Evolutionary conservation across 2,329 filamentous ascomycete genomes (phyloP).

Genomic region (Bertia moriformis): DNA sequence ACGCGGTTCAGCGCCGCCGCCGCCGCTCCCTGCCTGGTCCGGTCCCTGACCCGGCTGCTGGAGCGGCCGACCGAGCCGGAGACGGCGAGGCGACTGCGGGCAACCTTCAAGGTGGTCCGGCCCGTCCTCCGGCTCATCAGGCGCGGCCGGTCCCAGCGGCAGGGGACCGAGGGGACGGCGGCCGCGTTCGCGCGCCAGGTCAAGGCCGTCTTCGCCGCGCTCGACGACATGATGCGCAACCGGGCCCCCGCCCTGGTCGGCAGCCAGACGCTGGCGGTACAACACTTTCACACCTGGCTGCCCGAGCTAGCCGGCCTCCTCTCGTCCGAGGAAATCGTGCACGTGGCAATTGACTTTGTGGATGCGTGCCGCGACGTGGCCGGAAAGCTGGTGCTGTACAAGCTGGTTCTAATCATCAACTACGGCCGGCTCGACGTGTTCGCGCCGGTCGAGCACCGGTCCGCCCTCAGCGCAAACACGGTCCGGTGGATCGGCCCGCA

Average conservation of each 20-base stretch:
- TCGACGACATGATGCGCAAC: conserved; percentile 82
- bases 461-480: conserved; percentile 65
- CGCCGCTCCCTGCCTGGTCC: conserved; percentile 72
- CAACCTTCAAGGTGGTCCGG: conserved; percentile 85
- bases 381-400: conserved; percentile 82
- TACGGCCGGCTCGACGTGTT: conserved; percentile 75
- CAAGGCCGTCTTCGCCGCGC: conserved; percentile 72
- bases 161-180: conserved; percentile 68
- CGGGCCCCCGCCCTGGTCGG: conserved; percentile 73
- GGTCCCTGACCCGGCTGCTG: conserved; percentile 73
- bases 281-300: conserved; percentile 93
- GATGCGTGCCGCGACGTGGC: conserved; percentile 78
- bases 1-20: conserved; percentile 84
- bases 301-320: conserved; percentile 71
- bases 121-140: conserved; percentile 92
- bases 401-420: conserved; percentile 82
- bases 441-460: conserved; percentile 59
- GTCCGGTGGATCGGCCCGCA: conserved; percentile 84
- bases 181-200: conserved; percentile 69
- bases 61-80: conserved; percentile 72
- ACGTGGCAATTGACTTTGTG: conserved; percentile 85
- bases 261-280: conserved; percentile 85
- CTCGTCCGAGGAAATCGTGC: conserved; percentile 69
- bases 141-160: conserved; percentile 72
- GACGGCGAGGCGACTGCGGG: conserved; percentile 68